Evolutionary conservation across 2,329 filamentous ascomycete species (phyloP), one percentile per base, ranked within the genome.

Genomic region (Tolypocladium pustulatum): DNA sequence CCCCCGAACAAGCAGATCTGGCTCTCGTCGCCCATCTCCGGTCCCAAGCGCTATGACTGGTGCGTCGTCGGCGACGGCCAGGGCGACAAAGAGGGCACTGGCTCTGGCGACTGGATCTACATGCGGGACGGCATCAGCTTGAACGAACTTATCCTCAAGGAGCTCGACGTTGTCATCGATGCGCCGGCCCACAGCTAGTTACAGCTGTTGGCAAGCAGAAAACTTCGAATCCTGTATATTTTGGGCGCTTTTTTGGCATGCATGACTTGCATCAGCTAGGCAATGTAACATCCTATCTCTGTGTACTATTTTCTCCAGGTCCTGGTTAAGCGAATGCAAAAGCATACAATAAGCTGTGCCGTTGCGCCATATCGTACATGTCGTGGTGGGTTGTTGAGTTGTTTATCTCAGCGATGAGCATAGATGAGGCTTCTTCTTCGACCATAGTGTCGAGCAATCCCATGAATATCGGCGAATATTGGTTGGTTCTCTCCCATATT

Each of bases 1-100:
- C 94, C 94, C 0, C 91, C 93, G 25, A 97, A 97, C 80, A 94
- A 91, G 79, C 94, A 89, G 71, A 96, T 99, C 69, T 99, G 94
- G 94, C 84, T 97, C 53, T 94, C 90, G 41, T 96, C 91, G 51
- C 94, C 94, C 4, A 78, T 91, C 57, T 92, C 90, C 7, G 94
- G 94, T 0, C 94, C 94, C 17, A 97, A 97, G 76, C 87, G 93
- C 60, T 99, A 88, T 76, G 92, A 97, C 73, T 99, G 90, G 83
- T 88, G 96, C 58, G 72, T 92, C 56, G 66, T 78, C 54, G 85
- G 86, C 60, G 90, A 94, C 66, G 79, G 82, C 37, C 88, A 91
- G 66, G 60, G 60, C 32, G 82, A 91, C 69, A 95, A 95, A 76
- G 88, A 92, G 72, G 91, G 86, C 37, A 88, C 86, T 2, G 86